Evolutionary conservation across 768 basidiomycete species (phyloP).

Genomic region (Lactarius hengduanensis): DNA sequence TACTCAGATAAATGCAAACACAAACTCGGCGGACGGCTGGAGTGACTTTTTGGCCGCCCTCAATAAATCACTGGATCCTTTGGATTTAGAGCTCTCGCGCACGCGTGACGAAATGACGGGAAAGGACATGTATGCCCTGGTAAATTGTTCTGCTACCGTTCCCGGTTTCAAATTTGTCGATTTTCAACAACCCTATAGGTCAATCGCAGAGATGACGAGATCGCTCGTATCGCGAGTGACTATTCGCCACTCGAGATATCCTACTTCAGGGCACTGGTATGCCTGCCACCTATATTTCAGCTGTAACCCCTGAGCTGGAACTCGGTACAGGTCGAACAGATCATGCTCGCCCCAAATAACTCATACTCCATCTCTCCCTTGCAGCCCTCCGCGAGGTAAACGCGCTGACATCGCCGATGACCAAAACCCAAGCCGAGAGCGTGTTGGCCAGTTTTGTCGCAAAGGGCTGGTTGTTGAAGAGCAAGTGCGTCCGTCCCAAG

Average conservation of each 20-base stretch:
- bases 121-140: constrained; percentile 64
- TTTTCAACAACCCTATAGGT: constrained; percentile 45
- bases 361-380: constrained; percentile 76
- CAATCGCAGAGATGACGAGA: constrained; percentile 75
- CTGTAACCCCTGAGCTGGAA: neutral
- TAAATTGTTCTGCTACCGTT: constrained; percentile 38
- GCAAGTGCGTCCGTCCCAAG: constrained; percentile 52
- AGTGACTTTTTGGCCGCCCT: constrained; percentile 56
- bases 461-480: constrained; percentile 75
- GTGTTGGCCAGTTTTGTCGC: constrained; percentile 79
- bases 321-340: constrained; percentile 71
- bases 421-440: constrained; percentile 70
- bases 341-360: constrained; percentile 75
- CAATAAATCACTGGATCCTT: constrained; percentile 60
- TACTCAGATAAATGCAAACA: constrained; percentile 47
- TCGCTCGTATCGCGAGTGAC: constrained; percentile 83
- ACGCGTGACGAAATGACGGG: constrained; percentile 64
- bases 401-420: constrained; percentile 55
- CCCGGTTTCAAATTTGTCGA: neutral
- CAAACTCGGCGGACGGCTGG: constrained; percentile 50
- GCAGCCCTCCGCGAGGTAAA: constrained; percentile 72
- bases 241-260: constrained; percentile 77
- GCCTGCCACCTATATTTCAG: neutral
- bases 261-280: constrained; percentile 80
- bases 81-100: constrained; percentile 72